A percentile compares a stretch with the other conserved stretches of the same genome.
Conservation (phyloP, 768 basidiomycete species). For the Kwoniella dendrophila region DNA sequence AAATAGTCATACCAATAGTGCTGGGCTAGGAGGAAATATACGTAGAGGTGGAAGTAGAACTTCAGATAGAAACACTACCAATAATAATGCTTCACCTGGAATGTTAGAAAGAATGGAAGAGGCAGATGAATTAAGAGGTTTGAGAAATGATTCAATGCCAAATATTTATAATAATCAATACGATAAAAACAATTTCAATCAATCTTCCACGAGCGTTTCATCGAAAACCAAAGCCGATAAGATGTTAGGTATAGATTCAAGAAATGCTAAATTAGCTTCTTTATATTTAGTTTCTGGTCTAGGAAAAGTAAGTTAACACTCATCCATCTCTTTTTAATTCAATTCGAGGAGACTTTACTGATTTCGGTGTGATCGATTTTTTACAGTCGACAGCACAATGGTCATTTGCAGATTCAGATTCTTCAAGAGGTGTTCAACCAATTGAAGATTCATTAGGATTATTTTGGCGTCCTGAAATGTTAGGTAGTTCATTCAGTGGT, state of each 20-base stretch:
- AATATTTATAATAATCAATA: not conserved
- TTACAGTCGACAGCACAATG: slow-evolving; percentile 34
- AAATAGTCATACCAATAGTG: not conserved
- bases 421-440: slow-evolving; percentile 36
- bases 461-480: slow-evolving; percentile 51
- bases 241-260: slow-evolving; percentile 33
- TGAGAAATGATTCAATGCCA: slow-evolving; percentile 13
- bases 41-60: slow-evolving; percentile 7
- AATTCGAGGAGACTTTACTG: not conserved
- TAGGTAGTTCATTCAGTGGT: slow-evolving; percentile 47
- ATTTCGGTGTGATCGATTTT: not conserved
- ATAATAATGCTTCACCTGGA: not conserved
- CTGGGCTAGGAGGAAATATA: not conserved
- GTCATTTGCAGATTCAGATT: slow-evolving; percentile 43
- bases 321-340: not conserved
- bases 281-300: slow-evolving; percentile 50
- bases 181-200: slow-evolving; percentile 9
- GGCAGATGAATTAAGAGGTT: slow-evolving; percentile 8
- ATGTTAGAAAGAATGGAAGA: slow-evolving; percentile 18
- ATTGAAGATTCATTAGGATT: slow-evolving; percentile 42
- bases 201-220: slow-evolving; percentile 20
- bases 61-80: not conserved
- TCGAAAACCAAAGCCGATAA: slow-evolving; percentile 38
- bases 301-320: slow-evolving; percentile 35
- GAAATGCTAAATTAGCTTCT: slow-evolving; percentile 40